Evolutionary conservation across 257 asterid genomes (phyloP), one percentile per base, ranked within the genome.

Genomic region (Perilla frutescens): DNA sequence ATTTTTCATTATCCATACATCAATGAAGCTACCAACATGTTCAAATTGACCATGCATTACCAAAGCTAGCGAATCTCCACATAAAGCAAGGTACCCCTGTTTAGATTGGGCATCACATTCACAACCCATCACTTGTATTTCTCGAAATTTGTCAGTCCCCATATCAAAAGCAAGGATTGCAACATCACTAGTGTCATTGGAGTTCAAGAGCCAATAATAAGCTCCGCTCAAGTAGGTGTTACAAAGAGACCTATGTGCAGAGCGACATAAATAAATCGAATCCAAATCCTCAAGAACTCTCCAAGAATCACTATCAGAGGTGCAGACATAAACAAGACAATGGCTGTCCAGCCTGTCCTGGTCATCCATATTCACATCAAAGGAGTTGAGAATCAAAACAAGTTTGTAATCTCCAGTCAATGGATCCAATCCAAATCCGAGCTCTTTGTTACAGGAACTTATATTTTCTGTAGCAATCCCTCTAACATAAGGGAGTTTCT

Each of bases 191-290:
- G 66, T 45, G 8, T 58, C 75, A 47, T 70, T 76, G 48, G 48
- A 51, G 47, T 76, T 80, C 54, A 73, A 61, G 31, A 77, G 76
- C 90, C 88, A 86, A 48, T 83, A 86, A 50, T 86, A 86, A 44
- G 76, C 70, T 12, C 88, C 88, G 32, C 83, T 76, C 75, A 84
- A 62, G 71, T 65, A 86, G 1, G 87, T 80, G 59, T 81, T 78
- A 39, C 85, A 77, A 6, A 66, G 61, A 51, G 90, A 80, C 40
- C 70, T 76, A 44, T 39, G 56, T 11, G 79, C 47, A 5, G 70
- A 14, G 0, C 49, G 76, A 1, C 86, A 71, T 40, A 78, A 59
- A 50, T 76, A 76, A 14, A 71, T 67, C 74, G 78, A 29, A n/a
- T 56, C 70, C 40, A 68, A 63, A 37, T 75, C 86, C 64, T 83